Base-by-base conservation (phyloP, 139 green algal genomes). In the Auxenochlorella pyrenoidosa region DNA sequence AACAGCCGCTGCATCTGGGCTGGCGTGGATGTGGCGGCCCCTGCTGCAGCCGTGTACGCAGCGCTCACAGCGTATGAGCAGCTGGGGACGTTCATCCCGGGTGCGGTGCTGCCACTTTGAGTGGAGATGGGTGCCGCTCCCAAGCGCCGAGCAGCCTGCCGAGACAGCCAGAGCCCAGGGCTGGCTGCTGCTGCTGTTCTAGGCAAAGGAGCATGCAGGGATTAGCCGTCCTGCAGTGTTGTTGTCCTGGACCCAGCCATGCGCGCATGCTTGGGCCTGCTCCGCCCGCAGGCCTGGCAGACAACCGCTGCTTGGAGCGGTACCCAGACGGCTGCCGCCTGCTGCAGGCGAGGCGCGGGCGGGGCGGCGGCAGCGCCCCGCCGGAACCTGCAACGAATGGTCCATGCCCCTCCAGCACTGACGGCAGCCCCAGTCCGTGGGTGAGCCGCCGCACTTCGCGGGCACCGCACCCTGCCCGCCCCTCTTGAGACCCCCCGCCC, bases 41-140 rank as follows among this genome's bases (percentile, higher is more conserved):
- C 95, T 0, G 63, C 90, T n/a, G 18, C 79, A 0, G n/a, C 80
- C 0, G 91, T 98, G 3, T 98, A 94, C 92, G 85, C 47, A 0
- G 88, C 89, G 0, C 88, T 98, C 6, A 97, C 95, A 28, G 91
- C 96, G 73, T 98, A 98, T 54, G 93, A 96, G 30, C 70, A 89
- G 34, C 87, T 97, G 22, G 86, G 54, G 21, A 91, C 89, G 13
- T 96, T 98, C 89, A 96, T 98, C 34, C 95, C 90, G 82, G 90
- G 89, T 89, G 22, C 24, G 87, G 2, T 34, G 15, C 36, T 47
- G 19, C 18, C 47, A 10, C 47, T 54, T 18, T 6, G 47, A 10
- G 47, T 10, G 47, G 47, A 10, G 47, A 10, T 54, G 6, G 47
- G 8, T 54, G 47, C 47, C 47, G 8, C 47, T 54, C 47, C 47